Evolutionary conservation across 129 eudicot species (phyloP).

Genomic region (Lonicera japonica): DNA sequence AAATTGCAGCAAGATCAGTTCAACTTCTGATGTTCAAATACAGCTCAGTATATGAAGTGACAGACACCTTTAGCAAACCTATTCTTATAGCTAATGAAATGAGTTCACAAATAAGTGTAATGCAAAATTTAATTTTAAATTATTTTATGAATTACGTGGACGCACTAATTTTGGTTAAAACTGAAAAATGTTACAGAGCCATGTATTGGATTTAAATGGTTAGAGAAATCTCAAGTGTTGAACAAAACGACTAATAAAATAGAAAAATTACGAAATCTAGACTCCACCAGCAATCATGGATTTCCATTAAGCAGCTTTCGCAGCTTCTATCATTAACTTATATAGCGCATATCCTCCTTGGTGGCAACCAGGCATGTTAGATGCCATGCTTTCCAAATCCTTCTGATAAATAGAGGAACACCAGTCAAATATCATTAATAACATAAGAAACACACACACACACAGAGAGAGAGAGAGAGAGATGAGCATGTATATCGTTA

Average conservation of each 20-base stretch:
- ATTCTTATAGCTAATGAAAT: too few species aligned
- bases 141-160: too few species aligned
- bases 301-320: constrained; percentile 11
- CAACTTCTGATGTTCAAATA: not conserved
- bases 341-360: constrained; percentile 89
- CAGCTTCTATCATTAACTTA: constrained; percentile 53
- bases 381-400: constrained; percentile 53
- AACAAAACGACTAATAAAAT: not conserved
- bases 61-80: not conserved
- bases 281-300: not conserved
- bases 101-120: too few species aligned
- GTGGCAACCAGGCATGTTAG: constrained; percentile 97
- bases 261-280: not conserved
- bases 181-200: not conserved
- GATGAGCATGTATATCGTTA: not conserved
- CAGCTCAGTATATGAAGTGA: not conserved
- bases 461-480: too few species aligned
- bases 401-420: constrained; percentile 31
- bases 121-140: too few species aligned
- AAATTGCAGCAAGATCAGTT: too few species aligned
- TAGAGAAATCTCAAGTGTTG: not conserved
- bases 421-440: not conserved
- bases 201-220: not conserved
- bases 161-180: not conserved
- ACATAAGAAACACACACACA: too few species aligned